Evolutionary conservation across 768 basidiomycete species (phyloP).

Genomic region (Pisolithus microcarpus): DNA sequence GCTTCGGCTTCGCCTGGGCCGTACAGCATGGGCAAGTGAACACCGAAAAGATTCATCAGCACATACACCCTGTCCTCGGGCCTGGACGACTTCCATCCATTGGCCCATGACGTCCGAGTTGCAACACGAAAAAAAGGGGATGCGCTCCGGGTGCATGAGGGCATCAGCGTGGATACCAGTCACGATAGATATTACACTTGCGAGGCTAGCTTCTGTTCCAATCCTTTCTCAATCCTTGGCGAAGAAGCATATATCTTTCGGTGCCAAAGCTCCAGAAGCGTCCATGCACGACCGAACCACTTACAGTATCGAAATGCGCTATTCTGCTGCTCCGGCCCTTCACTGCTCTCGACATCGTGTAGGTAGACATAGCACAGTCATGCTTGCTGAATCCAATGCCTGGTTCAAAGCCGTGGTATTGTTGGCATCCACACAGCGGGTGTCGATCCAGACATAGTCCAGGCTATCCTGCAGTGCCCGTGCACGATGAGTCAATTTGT

Average conservation of each 20-base stretch:
- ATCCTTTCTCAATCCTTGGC: not conserved
- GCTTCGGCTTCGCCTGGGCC: not conserved
- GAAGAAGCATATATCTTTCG: not conserved
- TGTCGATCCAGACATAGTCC: not conserved
- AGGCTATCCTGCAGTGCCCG: not conserved
- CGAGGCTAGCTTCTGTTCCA: not conserved
- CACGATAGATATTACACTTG: not conserved
- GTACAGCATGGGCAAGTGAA: not conserved
- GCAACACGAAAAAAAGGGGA: not conserved
- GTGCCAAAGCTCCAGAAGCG: not conserved
- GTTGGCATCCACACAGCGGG: conserved; percentile 5
- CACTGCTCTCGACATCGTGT: not conserved
- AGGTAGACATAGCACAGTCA: not conserved
- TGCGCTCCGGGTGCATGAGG: not conserved
- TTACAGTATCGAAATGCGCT: conserved; percentile 1
- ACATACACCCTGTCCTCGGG: not conserved
- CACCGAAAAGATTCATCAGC: not conserved
- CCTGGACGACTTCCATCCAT: not conserved
- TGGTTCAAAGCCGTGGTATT: conserved; percentile 8
- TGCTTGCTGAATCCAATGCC: conserved; percentile 1
- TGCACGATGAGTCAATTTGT: not conserved
- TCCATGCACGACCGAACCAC: not conserved
- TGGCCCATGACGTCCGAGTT: not conserved
- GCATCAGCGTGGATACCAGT: not conserved
- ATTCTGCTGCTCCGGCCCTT: not conserved